These are phyloP conservation scores for Stereocaulon alpinum DNA, from an alignment of 495 filamentous ascomycete genomes.

Conservation along the genomic window DNA sequence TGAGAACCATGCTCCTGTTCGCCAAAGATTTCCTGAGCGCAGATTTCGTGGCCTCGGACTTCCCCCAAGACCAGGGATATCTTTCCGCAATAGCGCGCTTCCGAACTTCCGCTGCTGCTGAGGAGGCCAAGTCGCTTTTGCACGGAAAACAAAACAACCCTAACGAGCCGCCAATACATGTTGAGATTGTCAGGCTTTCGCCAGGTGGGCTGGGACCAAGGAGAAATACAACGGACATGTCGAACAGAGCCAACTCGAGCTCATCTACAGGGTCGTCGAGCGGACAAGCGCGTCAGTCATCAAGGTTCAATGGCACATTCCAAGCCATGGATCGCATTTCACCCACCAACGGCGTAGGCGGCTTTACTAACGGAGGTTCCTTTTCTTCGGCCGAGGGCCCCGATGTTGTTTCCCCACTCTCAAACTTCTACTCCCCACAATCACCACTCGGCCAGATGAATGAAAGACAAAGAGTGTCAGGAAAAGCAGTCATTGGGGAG, in stretches of 20 bases:
- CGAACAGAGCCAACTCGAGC: slow-evolving; percentile 44
- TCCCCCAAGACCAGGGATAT: slow-evolving; percentile 61
- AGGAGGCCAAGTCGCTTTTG: slow-evolving; percentile 65
- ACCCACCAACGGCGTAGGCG: slow-evolving; percentile 45
- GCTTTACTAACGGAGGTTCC: slow-evolving; percentile 36
- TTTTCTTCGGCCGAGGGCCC: slow-evolving; percentile 41
- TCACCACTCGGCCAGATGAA: slow-evolving; percentile 68
- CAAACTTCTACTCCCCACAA: slow-evolving; percentile 71
- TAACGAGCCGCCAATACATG: slow-evolving; percentile 67
- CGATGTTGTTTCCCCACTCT: slow-evolving; percentile 52
- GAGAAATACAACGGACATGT: slow-evolving; percentile 53
- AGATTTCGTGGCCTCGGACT: slow-evolving; percentile 56
- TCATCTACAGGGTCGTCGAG: slow-evolving; percentile 44
- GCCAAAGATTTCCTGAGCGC: slow-evolving; percentile 70
- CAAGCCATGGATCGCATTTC: slow-evolving; percentile 64
- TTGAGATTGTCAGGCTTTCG: slow-evolving; percentile 52
- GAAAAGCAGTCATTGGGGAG: slow-evolving; percentile 78
- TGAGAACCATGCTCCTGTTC: slow-evolving; percentile 76
- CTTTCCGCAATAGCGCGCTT: slow-evolving; percentile 69
- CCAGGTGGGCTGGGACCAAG: slow-evolving; percentile 35
- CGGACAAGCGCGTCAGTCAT: slow-evolving; percentile 54
- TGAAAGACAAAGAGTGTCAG: slow-evolving; percentile 58
- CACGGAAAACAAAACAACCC: slow-evolving; percentile 70
- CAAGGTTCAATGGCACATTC: slow-evolving; percentile 70
- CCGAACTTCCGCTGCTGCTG: slow-evolving; percentile 55